Base-by-base conservation (phyloP, 208 protist genomes). In the Crithidia brevicula region DNA sequence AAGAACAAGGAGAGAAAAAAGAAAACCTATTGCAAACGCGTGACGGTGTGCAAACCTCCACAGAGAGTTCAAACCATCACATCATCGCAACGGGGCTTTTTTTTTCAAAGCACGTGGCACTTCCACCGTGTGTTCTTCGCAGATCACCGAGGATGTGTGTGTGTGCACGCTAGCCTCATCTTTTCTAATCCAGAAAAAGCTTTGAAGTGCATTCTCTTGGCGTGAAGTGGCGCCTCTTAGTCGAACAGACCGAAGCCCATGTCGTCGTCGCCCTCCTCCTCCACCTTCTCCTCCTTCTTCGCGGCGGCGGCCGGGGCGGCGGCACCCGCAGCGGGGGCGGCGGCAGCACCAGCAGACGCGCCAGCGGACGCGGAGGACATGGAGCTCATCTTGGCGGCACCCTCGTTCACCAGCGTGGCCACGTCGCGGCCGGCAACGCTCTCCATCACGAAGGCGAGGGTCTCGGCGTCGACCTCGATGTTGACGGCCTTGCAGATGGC, bases 211-310 rank as follows among this genome's bases (percentile, higher is more conserved):
- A n/a, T n/a, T n/a, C n/a, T n/a, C n/a, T n/a, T n/a, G n/a, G n/a
- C n/a, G n/a, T n/a, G n/a, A n/a, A n/a, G n/a, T n/a, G n/a, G n/a
- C n/a, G n/a, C n/a, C n/a, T n/a, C 61, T 85, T 91, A 94, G 81
- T 94, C 88, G 74, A 95, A 95, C 43, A 96, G 85, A 81, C 90
- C 92, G 59, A 97, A 93, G 75, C 88, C 89, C 83, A 94, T 95
- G 56, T 94, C 88, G 76, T 94, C 88, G 73, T 95, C 90, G 47
- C 86, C 89, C 81, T 95, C 88, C 82, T 96, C 88, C 72, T 90
- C 88, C 20, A 50, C 30, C 79, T 88, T 65, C 67, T 88, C 81
- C 76, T 91, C 78, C 76, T 83, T 81, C 38, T 67, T 65, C 31
- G 67, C 79, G 20, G 81, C 80, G 13, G 78, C 79, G 28, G 81